Evolutionary conservation across 768 basidiomycete genomes (phyloP).

Genomic region (Daedaleopsis nitida): DNA sequence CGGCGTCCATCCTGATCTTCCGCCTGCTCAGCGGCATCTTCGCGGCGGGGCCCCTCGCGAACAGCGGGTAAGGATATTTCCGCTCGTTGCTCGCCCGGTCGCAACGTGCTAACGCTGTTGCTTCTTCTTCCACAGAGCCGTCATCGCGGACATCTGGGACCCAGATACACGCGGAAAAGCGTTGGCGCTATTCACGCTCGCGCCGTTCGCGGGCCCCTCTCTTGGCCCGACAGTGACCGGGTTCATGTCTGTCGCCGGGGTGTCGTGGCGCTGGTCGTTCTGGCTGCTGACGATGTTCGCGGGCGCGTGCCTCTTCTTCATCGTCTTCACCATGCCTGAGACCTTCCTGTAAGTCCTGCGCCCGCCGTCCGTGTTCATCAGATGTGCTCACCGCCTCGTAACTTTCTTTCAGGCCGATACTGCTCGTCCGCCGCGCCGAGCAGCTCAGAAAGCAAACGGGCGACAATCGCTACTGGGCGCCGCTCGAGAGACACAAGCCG

Average conservation of each 20-base stretch:
- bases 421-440: slow-evolving; percentile 56
- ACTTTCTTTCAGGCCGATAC: slow-evolving; percentile 44
- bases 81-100: not conserved
- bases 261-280: slow-evolving; percentile 69
- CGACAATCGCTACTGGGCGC: slow-evolving; percentile 53
- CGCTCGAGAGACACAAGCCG: slow-evolving; percentile 48
- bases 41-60: slow-evolving; percentile 70
- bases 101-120: not conserved
- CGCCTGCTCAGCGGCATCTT: slow-evolving; percentile 71
- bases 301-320: slow-evolving; percentile 48
- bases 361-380: not conserved
- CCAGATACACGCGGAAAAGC: slow-evolving; percentile 62
- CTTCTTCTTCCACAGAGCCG: slow-evolving; percentile 26
- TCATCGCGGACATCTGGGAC: slow-evolving; percentile 55
- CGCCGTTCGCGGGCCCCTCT: slow-evolving; percentile 65
- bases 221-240: slow-evolving; percentile 37
- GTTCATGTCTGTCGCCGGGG: slow-evolving; percentile 38
- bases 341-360: slow-evolving; percentile 44
- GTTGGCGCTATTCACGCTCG: slow-evolving; percentile 51
- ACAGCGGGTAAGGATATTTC: slow-evolving; percentile 51
- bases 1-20: slow-evolving; percentile 62
- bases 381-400: not conserved
- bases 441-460: slow-evolving; percentile 53
- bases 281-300: slow-evolving; percentile 65
- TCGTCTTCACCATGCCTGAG: slow-evolving; percentile 65